These are phyloP conservation scores for Eudorina sp. DNA, from an alignment of 139 green algal genomes.

Conservation along the genomic window DNA sequence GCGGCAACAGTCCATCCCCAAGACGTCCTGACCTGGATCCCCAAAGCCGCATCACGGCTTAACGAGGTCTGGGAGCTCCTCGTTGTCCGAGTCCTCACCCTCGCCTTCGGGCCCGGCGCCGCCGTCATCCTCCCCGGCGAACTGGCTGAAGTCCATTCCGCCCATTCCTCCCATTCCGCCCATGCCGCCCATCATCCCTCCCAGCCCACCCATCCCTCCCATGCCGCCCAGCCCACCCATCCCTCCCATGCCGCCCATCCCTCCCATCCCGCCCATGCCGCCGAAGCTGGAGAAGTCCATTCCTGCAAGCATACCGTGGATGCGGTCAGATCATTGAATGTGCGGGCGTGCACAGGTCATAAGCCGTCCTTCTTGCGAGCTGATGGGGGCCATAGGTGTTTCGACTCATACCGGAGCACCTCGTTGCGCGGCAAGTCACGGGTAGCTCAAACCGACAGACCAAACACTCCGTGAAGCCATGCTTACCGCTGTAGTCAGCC, in stretches of 20 bases:
- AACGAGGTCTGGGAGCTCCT: conserved; percentile 59
- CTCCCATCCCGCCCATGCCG: conserved; percentile 53
- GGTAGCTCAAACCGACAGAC: not conserved
- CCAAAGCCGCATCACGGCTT: conserved; percentile 22
- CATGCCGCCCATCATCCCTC: conserved; percentile 34
- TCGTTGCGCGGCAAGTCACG: too few species aligned
- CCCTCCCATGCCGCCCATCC: conserved; percentile 51
- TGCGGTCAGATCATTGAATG: too few species aligned
- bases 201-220: conserved; percentile 53
- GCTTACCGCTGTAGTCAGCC: conserved; percentile 33
- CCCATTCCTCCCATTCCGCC: conserved; percentile 43
- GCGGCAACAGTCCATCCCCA: too few species aligned
- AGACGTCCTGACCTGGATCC: too few species aligned
- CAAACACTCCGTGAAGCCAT: not conserved
- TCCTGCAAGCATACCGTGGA: not conserved
- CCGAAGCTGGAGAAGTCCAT: conserved; percentile 62
- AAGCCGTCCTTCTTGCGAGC: too few species aligned
- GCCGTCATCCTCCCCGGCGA: not conserved
- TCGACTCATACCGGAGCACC: too few species aligned
- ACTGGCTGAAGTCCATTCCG: conserved; percentile 32
- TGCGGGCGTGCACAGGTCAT: too few species aligned
- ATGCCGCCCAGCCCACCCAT: conserved; percentile 49
- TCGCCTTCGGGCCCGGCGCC: conserved; percentile 33
- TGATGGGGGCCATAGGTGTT: too few species aligned
- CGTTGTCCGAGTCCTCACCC: conserved; percentile 59